These are phyloP conservation scores for Zymoseptoria tritici DNA, from an alignment of 2,329 filamentous ascomycete genomes.

Conservation along the genomic window DNA sequence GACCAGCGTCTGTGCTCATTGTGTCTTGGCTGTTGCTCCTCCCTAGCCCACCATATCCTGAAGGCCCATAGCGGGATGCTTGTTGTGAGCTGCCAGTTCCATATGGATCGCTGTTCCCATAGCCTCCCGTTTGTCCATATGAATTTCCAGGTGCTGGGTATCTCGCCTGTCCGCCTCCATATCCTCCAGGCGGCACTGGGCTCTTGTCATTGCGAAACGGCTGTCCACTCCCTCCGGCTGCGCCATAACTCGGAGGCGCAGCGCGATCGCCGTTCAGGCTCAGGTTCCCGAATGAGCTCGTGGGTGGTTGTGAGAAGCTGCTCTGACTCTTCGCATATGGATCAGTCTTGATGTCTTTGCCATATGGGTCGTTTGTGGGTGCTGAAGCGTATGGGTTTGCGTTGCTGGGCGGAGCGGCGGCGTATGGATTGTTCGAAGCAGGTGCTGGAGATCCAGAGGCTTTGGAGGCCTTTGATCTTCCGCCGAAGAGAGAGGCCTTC, in stretches of 20 bases:
- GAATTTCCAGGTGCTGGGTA: slow-evolving; percentile 23
- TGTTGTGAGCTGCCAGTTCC: slow-evolving; percentile 32
- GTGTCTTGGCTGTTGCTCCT: slow-evolving; percentile 44
- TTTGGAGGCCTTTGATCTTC: slow-evolving; percentile 47
- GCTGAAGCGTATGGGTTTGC: slow-evolving; percentile 20
- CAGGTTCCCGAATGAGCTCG: slow-evolving; percentile 25
- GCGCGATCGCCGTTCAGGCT: slow-evolving; percentile 26
- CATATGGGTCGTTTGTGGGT: slow-evolving; percentile 28
- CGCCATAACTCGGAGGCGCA: slow-evolving; percentile 15
- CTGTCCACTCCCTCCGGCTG: slow-evolving; percentile 16
- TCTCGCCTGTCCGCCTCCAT: slow-evolving; percentile 30
- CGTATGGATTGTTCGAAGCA: slow-evolving; percentile 48
- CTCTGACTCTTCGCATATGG: slow-evolving; percentile 24
- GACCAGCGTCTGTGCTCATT: slow-evolving; percentile 46
- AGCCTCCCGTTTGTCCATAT: slow-evolving; percentile 41
- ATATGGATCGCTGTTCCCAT: slow-evolving; percentile 46
- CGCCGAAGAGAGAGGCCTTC: slow-evolving; percentile 53
- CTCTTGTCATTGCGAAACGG: slow-evolving; percentile 37
- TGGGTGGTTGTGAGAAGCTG: slow-evolving; percentile 24
- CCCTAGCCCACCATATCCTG: slow-evolving; percentile 52
- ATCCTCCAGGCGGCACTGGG: slow-evolving; percentile 39
- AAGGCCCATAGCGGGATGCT: slow-evolving; percentile 38
- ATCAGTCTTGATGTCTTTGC: slow-evolving; percentile 19
- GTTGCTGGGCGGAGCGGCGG: slow-evolving; percentile 35
- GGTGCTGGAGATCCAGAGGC: slow-evolving; percentile 37